These are phyloP conservation scores for Lactarius pseudohatsudake DNA, from an alignment of 768 basidiomycete species.

Conservation along the genomic window DNA sequence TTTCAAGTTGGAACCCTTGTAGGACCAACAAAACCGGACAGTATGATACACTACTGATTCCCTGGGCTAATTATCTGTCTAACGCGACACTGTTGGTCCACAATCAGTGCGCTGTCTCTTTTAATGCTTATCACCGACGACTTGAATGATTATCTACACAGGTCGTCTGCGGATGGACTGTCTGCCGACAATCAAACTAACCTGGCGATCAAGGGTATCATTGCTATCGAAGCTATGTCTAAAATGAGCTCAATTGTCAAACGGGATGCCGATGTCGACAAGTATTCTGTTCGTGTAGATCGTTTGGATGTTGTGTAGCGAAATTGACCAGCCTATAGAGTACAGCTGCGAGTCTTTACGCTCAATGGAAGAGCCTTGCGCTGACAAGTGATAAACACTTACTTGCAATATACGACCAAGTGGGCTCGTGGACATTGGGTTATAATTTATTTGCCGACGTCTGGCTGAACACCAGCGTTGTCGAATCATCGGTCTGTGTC, in stretches of 20 bases:
- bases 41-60: constrained; percentile 33
- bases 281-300: constrained; percentile 33
- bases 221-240: constrained; percentile 65
- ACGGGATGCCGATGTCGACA: constrained; percentile 21
- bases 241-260: constrained; percentile 44
- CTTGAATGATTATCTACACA: constrained; percentile 5
- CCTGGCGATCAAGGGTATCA: constrained; percentile 70
- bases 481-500: constrained; percentile 34
- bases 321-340: constrained; percentile 6
- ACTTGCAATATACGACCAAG: constrained; percentile 9
- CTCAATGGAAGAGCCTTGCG: constrained; percentile 21
- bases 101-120: constrained; percentile 50
- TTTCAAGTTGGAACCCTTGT: not conserved
- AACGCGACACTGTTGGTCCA: constrained; percentile 49
- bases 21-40: constrained; percentile 11
- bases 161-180: constrained; percentile 19
- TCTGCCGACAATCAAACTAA: constrained; percentile 58
- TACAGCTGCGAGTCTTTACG: constrained; percentile 2
- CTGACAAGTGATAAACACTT: constrained; percentile 11
- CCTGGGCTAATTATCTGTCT: constrained; percentile 37
- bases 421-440: constrained; percentile 52
- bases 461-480: constrained; percentile 53
- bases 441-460: constrained; percentile 67
- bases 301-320: not conserved
- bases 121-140: constrained; percentile 35